Evolutionary conservation across 495 filamentous ascomycete species (phyloP).

Genomic region (Neurospora sp.): DNA sequence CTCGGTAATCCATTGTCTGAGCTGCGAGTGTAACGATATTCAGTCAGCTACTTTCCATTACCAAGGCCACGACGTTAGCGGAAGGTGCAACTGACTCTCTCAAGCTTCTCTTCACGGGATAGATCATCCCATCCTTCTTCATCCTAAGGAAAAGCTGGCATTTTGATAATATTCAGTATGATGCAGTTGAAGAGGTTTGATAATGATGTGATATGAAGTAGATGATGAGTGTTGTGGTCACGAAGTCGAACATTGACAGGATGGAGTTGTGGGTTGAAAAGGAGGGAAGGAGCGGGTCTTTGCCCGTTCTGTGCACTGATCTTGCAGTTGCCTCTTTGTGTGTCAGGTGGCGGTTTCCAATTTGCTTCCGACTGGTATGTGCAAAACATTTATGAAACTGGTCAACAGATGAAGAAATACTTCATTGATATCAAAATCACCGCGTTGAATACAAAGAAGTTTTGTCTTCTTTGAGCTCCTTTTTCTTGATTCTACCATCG

Average conservation of each 20-base stretch:
- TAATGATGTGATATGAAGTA: neutral
- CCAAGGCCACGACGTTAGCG: accelerated
- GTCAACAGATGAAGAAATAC: neutral
- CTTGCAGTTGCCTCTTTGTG: neutral
- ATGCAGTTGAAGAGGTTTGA: too few relatives aligned
- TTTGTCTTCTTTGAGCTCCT: neutral
- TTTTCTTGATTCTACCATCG: neutral
- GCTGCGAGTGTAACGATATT: neutral
- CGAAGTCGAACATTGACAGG: neutral
- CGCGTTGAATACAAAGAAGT: neutral
- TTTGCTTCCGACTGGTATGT: neutral
- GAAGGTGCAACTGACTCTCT: neutral
- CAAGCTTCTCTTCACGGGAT: neutral
- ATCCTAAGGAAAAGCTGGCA: neutral
- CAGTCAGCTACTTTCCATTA: neutral
- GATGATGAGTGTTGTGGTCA: neutral
- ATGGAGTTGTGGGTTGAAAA: neutral
- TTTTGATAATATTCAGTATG: neutral
- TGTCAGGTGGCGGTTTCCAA: neutral
- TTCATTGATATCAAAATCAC: neutral
- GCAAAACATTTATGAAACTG: neutral
- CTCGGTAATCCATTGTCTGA: neutral
- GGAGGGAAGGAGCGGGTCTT: neutral
- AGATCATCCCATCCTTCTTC: neutral
- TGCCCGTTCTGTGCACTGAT: neutral